These are phyloP conservation scores for Kurtzmaniella cleridarum DNA, from an alignment of 805 yeast genomes.

Conservation along the genomic window DNA sequence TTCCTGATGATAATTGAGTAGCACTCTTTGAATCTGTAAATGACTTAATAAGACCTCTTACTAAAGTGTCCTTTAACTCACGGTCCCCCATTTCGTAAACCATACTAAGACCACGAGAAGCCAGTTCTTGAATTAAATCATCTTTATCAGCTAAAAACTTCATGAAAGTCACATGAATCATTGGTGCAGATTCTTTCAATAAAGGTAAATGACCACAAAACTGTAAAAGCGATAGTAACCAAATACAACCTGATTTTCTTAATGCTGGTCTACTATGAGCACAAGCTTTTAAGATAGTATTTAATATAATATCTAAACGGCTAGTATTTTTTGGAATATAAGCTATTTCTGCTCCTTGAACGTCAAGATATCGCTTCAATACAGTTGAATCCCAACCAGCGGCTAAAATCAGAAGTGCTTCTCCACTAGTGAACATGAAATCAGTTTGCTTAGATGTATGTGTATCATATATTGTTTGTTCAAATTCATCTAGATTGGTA, in stretches of 20 bases:
- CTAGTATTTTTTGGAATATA: constrained; percentile 14
- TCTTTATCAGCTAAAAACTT: constrained; percentile 74
- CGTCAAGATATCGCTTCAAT: constrained; percentile 49
- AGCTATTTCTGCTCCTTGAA: constrained; percentile 30
- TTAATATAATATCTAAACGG: constrained; percentile 34
- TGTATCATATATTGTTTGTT: constrained; percentile 48
- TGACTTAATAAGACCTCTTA: constrained; percentile 65
- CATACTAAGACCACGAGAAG: constrained; percentile 80
- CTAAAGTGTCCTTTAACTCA: constrained; percentile 65
- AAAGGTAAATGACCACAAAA: constrained; percentile 51
- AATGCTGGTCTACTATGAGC: constrained; percentile 65
- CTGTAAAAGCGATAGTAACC: constrained; percentile 79
- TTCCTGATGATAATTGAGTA: constrained; percentile 50
- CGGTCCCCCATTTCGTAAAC: constrained; percentile 72
- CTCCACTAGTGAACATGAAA: constrained; percentile 73
- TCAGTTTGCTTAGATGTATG: constrained; percentile 72
- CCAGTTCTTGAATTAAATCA: constrained; percentile 86
- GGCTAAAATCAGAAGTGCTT: constrained; percentile 66
- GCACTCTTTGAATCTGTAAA: constrained; percentile 65
- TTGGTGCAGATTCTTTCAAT: constrained; percentile 41
- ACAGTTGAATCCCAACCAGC: constrained; percentile 70
- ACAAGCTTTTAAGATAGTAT: constrained; percentile 47
- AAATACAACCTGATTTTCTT: constrained; percentile 73
- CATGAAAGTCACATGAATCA: constrained; percentile 72
- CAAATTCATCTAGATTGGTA: constrained; percentile 23